Evolutionary conservation across 163 green algal species (phyloP), one percentile per base, ranked within the genome.

Genomic region (Scenedesmus sp.): DNA sequence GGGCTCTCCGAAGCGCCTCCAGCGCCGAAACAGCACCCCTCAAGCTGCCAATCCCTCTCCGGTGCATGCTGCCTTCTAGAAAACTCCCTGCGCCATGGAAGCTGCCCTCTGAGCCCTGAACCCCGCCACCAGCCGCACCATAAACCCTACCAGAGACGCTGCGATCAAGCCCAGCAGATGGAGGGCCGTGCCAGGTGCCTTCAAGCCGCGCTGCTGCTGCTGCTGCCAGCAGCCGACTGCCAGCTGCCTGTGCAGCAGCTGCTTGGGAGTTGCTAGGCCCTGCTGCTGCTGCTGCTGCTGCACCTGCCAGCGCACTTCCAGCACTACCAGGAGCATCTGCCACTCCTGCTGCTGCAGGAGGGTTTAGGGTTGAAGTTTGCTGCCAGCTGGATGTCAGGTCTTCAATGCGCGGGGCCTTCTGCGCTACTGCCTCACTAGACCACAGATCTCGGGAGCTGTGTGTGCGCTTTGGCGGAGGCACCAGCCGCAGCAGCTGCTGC

Each of bases 401-500:
- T 18, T 89, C 57, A 4, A 23, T 55, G 16, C 86, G 86, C 13
- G 57, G 67, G 7, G 67, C 67, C 18, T 67, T 83, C 8, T 57
- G 20, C 4, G 66, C 66, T 23, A 54, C 54, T 5, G 67, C 5
- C 4, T 84, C 67, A 20, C 15, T 6, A 16, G 86, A n/a, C 15
- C 67, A 12, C n/a, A 85, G 55, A 7, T 91, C 73, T 9, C 73
- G 54, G 23, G 73, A 86, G 83, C 57, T 76, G 83, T 4, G 77
- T 8, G 34, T 66, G 20, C 18, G 54, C 59, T 77, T 91, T 82
- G 57, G 87, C 1, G 54, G 87, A 3, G 87, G 87, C n/a, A 91
- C 66, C 74, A 91, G 57, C 54, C 90, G 84, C 90, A 85, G 84
- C 73, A 82, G 70, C 70, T 90, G 90, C 90, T 90, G 84, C 90